These are phyloP conservation scores for Juglanconis oblonga DNA, from an alignment of 2,329 filamentous ascomycete species.

Conservation along the genomic window DNA sequence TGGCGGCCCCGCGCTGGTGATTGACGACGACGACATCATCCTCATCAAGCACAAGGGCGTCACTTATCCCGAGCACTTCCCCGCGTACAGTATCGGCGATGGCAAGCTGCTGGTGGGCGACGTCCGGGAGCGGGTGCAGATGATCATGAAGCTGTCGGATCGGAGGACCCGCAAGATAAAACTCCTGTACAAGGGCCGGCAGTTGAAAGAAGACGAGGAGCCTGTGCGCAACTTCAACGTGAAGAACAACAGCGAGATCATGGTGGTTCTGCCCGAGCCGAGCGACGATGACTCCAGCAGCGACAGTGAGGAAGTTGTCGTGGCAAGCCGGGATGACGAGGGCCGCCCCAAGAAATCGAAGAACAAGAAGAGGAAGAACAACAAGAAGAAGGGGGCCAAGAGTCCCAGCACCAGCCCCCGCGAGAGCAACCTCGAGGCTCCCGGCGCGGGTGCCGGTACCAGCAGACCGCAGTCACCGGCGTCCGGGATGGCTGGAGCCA, in stretches of 20 bases:
- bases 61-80: conserved; percentile 69
- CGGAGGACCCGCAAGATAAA: conserved; percentile 53
- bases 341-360: conserved; percentile 37
- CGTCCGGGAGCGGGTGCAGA: conserved; percentile 63
- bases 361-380: conserved; percentile 32
- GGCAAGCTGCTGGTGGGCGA: conserved; percentile 67
- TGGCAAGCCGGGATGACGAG: conserved; percentile 44
- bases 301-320: conserved; percentile 40
- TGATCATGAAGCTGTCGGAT: conserved; percentile 62
- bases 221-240: conserved; percentile 59
- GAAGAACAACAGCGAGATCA: conserved; percentile 60
- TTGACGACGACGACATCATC: conserved; percentile 65
- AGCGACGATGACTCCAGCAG: conserved; percentile 36
- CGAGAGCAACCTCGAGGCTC: conserved; percentile 39
- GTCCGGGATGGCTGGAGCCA: conserved; percentile 25
- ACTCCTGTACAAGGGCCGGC: conserved; percentile 70
- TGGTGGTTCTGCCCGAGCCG: conserved; percentile 55
- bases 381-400: conserved; percentile 42
- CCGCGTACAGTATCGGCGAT: conserved; percentile 71
- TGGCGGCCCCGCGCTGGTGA: conserved; percentile 26
- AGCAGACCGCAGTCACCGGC: conserved; percentile 38
- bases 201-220: conserved; percentile 61
- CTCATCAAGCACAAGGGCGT: conserved; percentile 66
- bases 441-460: conserved; percentile 30
- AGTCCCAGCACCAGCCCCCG: conserved; percentile 41